phyloP scores from a whole-genome alignment of 2,329 filamentous ascomycete genomes.

The Malbranchea cinnamomea region DNA sequence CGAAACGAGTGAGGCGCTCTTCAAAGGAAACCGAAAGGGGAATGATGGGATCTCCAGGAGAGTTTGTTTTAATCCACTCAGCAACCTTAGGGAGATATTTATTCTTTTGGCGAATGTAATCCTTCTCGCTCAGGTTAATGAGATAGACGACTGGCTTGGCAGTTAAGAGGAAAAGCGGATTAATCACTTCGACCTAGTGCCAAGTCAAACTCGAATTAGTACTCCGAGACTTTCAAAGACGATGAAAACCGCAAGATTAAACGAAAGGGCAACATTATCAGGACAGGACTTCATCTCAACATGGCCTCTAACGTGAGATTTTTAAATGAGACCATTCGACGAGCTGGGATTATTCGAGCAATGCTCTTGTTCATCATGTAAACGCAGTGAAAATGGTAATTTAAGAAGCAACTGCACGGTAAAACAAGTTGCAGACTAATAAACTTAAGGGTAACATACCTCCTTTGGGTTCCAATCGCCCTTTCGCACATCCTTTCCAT shows the following conservation, averaged over 20 bases:
- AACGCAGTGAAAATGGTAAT: constrained; percentile 22
- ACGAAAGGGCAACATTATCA: constrained; percentile 36
- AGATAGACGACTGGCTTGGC: constrained; percentile 96
- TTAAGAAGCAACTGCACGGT: constrained; percentile 9
- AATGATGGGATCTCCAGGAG: constrained; percentile 75
- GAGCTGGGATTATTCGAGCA: constrained; percentile 99
- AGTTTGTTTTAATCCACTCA: constrained; percentile 89
- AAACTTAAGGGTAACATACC: constrained; percentile 40
- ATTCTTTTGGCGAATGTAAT: constrained; percentile 98
- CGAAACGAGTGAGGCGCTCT: constrained; percentile 72
- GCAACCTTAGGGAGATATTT: constrained; percentile 90
- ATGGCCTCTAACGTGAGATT: constrained; percentile 59
- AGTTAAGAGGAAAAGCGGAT: constrained; percentile 84
- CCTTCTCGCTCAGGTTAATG: constrained; percentile 91
- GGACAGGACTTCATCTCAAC: constrained; percentile 70
- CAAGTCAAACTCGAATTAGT: constrained; percentile 13
- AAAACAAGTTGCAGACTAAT: constrained; percentile 14
- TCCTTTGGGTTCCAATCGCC: constrained; percentile 84
- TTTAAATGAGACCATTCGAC: constrained; percentile 70
- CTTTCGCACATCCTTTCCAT: constrained; percentile 87
- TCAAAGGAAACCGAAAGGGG: constrained; percentile 88
- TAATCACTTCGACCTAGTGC: constrained; percentile 82
- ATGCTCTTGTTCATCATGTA: constrained; percentile 96
- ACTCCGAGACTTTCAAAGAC: constrained; percentile 9
- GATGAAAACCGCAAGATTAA: constrained; percentile 10